Conservation (phyloP, 2,329 filamentous ascomycete species). For the Alternaria sp. region DNA sequence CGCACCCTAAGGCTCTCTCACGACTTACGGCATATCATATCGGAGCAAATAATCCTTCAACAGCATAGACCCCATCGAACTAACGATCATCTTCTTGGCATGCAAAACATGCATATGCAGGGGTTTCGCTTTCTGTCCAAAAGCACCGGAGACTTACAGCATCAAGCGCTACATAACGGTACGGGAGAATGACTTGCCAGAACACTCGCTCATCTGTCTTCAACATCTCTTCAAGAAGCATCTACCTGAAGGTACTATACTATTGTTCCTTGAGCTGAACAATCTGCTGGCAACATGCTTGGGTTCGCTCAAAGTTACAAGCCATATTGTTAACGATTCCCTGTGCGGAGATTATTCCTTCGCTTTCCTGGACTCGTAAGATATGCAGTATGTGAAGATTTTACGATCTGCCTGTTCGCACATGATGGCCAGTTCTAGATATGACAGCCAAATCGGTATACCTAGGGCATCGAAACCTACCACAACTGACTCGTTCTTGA, state of each 20-base stretch:
- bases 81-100: background rate
- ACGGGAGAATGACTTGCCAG: background rate
- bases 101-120: background rate
- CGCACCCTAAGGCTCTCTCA: background rate
- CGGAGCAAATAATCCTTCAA: background rate
- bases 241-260: background rate
- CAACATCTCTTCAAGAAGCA: background rate
- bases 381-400: background rate
- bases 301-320: background rate
- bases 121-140: background rate
- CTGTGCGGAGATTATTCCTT: background rate
- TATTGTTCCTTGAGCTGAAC: background rate
- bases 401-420: too few species aligned
- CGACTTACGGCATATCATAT: background rate
- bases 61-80: too few species aligned
- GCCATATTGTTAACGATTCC: background rate
- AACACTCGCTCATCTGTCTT: background rate
- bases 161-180: background rate
- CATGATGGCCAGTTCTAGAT: background rate
- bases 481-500: background rate
- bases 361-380: background rate
- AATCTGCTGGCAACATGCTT: background rate
- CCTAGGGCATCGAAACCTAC: background rate
- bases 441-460: background rate
- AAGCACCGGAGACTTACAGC: background rate